Evolutionary conservation across 805 yeast genomes (phyloP).

Genomic region (Sugiyamaella marilandica): DNA sequence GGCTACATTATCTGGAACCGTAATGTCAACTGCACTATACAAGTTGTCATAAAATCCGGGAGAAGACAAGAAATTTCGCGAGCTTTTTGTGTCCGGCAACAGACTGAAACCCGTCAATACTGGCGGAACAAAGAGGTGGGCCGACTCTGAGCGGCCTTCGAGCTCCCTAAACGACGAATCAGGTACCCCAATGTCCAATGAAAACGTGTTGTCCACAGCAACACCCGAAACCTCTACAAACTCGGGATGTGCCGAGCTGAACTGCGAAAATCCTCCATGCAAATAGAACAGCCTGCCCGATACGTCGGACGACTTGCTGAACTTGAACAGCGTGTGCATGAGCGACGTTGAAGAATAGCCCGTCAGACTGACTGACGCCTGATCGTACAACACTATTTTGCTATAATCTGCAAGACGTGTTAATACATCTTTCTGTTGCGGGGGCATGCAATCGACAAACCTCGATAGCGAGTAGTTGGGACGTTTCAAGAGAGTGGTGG

Average conservation of each 20-base stretch:
- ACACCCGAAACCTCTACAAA: background rate
- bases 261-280: slow-evolving; percentile 24
- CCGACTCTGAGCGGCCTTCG: slow-evolving; percentile 1
- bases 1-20: background rate
- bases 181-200: background rate
- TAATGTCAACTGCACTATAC: slow-evolving; percentile 22
- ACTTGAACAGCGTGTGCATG: slow-evolving; percentile 26
- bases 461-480: slow-evolving; percentile 56
- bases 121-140: slow-evolving; percentile 16
- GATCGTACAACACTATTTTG: slow-evolving; percentile 49
- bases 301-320: slow-evolving; percentile 24
- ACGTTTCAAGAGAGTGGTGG: slow-evolving; percentile 82
- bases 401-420: slow-evolving; percentile 20
- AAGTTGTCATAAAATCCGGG: slow-evolving; percentile 21
- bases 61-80: background rate
- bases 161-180: slow-evolving; percentile 4
- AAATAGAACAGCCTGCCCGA: slow-evolving; percentile 24
- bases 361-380: slow-evolving; percentile 15
- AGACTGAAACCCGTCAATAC: slow-evolving; percentile 27
- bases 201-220: background rate
- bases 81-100: slow-evolving; percentile 13
- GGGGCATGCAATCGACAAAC: slow-evolving; percentile 35
- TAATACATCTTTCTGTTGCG: slow-evolving; percentile 28
- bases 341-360: slow-evolving; percentile 21
- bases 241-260: background rate